Evolutionary conservation across 2,329 filamentous ascomycete species (phyloP).

Genomic region (Paracoccidioides lutzii): DNA sequence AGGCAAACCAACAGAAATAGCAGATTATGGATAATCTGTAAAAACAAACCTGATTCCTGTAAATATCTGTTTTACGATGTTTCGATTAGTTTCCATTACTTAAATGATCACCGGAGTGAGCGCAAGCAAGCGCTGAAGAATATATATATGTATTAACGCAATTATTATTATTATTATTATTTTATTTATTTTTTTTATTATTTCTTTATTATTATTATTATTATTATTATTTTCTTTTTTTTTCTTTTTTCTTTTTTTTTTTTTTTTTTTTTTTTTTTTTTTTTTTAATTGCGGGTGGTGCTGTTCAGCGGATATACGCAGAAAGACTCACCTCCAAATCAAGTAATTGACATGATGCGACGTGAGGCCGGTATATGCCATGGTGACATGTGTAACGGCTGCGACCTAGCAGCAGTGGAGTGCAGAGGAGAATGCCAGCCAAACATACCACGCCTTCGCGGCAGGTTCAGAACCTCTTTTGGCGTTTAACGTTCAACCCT

Average conservation of each 20-base stretch:
- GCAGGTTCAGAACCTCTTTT: not conserved
- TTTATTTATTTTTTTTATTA: too few relatives aligned
- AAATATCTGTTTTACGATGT: conserved; percentile 33
- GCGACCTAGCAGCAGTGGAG: not conserved
- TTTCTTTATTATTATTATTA: too few relatives aligned
- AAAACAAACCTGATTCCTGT: conserved; percentile 41
- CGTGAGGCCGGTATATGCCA: conserved; percentile 31
- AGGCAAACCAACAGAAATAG: conserved; percentile 10
- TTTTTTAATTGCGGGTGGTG: too few relatives aligned
- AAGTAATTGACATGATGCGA: conserved; percentile 55
- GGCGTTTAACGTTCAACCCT: not conserved
- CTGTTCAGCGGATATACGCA: conserved; percentile 12
- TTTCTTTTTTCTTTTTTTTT: not conserved
- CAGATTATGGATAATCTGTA: conserved; percentile 4
- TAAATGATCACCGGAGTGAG: not conserved
- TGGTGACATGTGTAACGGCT: conserved; percentile 30
- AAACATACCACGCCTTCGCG: conserved; percentile 4
- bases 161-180: too few relatives aligned
- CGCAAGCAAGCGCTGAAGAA: not conserved
- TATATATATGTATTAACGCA: too few relatives aligned
- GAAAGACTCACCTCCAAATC: conserved; percentile 47
- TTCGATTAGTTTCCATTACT: not conserved
- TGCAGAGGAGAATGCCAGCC: not conserved
- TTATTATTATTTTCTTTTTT: too few relatives aligned
- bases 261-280: too few relatives aligned